Evolutionary conservation across 2,329 filamentous ascomycete genomes (phyloP).

Genomic region (Botrytis pseudocinerea): DNA sequence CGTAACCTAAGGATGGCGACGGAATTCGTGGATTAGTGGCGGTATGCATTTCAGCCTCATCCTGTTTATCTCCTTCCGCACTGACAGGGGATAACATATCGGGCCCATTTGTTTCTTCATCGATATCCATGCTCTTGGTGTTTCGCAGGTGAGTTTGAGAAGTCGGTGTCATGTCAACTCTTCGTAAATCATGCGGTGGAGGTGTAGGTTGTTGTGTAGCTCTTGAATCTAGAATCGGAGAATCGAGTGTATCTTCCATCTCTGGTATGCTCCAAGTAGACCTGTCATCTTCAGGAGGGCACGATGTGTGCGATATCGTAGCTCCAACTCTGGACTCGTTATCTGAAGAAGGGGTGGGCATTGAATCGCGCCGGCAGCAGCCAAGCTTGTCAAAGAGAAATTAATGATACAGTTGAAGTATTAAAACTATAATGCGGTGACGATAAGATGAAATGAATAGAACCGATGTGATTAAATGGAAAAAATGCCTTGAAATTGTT

Average conservation of each 20-base stretch:
- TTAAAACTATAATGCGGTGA: slow-evolving; percentile 26
- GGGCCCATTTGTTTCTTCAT: slow-evolving; percentile 41
- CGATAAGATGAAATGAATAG: slow-evolving; percentile 38
- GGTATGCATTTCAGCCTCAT: slow-evolving; percentile 41
- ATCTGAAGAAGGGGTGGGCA: slow-evolving; percentile 41
- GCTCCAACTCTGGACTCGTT: slow-evolving; percentile 33
- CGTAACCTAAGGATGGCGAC: slow-evolving; percentile 52
- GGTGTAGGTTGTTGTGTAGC: slow-evolving; percentile 38
- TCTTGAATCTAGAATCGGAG: slow-evolving; percentile 34
- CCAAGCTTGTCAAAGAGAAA: slow-evolving; percentile 33
- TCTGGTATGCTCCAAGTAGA: slow-evolving; percentile 41
- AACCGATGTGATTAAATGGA: slow-evolving; percentile 30
- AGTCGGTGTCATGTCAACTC: slow-evolving; percentile 39
- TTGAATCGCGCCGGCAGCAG: slow-evolving; percentile 39
- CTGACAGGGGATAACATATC: slow-evolving; percentile 42
- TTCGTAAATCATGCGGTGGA: slow-evolving; percentile 35
- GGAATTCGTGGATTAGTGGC: slow-evolving; percentile 39
- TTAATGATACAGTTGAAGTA: slow-evolving; percentile 40
- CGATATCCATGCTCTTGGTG: slow-evolving; percentile 47
- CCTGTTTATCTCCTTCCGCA: slow-evolving; percentile 43
- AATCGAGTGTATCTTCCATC: slow-evolving; percentile 40
- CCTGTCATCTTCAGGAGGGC: slow-evolving; percentile 47
- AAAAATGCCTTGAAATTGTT: slow-evolving; percentile 27
- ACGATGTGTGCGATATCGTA: slow-evolving; percentile 43
- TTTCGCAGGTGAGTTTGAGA: slow-evolving; percentile 39